Conservation (phyloP, 2,329 filamentous ascomycete genomes). For the Penicillium psychrosexuale region DNA sequence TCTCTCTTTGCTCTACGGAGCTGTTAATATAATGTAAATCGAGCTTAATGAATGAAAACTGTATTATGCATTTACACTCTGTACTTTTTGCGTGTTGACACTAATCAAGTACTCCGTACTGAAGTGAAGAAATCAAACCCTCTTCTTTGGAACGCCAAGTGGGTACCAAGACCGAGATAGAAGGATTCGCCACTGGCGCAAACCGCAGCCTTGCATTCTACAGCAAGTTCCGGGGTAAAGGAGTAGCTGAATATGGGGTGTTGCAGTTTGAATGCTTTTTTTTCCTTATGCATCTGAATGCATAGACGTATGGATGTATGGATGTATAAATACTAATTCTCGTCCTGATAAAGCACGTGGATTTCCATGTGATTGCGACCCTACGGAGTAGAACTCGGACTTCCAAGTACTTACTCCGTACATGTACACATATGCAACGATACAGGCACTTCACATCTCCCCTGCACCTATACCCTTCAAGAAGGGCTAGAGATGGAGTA, state of each 20-base stretch:
- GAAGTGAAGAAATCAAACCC: background rate
- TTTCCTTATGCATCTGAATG: background rate
- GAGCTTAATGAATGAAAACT: conserved; percentile 7
- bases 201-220: too few relatives aligned
- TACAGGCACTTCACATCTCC: background rate
- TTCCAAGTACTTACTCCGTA: background rate
- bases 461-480: background rate
- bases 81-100: too few relatives aligned
- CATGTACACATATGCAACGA: background rate
- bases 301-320: background rate
- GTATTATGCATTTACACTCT: background rate
- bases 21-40: conserved; percentile 19
- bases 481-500: too few relatives aligned
- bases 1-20: conserved; percentile 3
- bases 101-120: background rate
- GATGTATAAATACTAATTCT: background rate
- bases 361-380: conserved; percentile 14
- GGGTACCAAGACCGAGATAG: too few relatives aligned
- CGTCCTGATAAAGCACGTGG: background rate
- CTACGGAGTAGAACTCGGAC: background rate
- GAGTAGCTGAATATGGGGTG: too few relatives aligned
- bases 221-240: too few relatives aligned
- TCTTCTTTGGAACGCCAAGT: background rate
- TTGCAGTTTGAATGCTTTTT: too few relatives aligned
- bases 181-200: too few relatives aligned